Evolutionary conservation across 768 basidiomycete genomes (phyloP).

Genomic region (Lyophyllum atratum): DNA sequence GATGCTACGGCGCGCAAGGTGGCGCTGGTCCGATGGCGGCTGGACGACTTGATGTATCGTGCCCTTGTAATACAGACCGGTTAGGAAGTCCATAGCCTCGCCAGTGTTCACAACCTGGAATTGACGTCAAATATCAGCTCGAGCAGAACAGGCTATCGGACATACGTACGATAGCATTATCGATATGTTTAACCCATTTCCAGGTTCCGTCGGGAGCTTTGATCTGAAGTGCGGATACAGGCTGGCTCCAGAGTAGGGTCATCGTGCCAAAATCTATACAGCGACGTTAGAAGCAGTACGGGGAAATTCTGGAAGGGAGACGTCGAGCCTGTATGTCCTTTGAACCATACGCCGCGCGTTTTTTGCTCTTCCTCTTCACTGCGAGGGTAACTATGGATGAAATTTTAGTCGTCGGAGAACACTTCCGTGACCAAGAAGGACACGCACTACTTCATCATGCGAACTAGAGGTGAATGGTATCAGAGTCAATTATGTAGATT

Average conservation of each 20-base stretch:
- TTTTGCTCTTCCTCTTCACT: slow-evolving; percentile 40
- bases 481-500: too few relatives aligned
- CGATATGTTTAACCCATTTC: slow-evolving; percentile 45
- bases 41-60: slow-evolving; percentile 35
- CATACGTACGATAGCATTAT: slow-evolving; percentile 40
- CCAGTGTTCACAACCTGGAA: slow-evolving; percentile 43
- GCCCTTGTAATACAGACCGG: slow-evolving; percentile 45
- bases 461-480: too few relatives aligned
- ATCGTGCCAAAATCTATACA: slow-evolving; percentile 40
- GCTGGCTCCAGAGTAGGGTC: slow-evolving; percentile 45
- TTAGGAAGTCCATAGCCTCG: slow-evolving; percentile 26
- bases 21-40: slow-evolving; percentile 44
- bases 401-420: neutral
- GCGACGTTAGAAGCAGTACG: too few relatives aligned
- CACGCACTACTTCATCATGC: too few relatives aligned
- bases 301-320: neutral
- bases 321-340: slow-evolving; percentile 32
- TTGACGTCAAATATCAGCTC: neutral
- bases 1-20: slow-evolving; percentile 40
- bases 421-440: too few relatives aligned
- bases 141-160: neutral
- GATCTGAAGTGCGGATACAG: slow-evolving; percentile 30
- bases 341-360: slow-evolving; percentile 46
- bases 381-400: slow-evolving; percentile 35
- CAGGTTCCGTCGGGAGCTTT: slow-evolving; percentile 40